A percentile compares a stretch with the other conserved stretches of the same genome.
phyloP scores from a whole-genome alignment of 345 rosid genomes.

The Lenwebbia sp. region DNA sequence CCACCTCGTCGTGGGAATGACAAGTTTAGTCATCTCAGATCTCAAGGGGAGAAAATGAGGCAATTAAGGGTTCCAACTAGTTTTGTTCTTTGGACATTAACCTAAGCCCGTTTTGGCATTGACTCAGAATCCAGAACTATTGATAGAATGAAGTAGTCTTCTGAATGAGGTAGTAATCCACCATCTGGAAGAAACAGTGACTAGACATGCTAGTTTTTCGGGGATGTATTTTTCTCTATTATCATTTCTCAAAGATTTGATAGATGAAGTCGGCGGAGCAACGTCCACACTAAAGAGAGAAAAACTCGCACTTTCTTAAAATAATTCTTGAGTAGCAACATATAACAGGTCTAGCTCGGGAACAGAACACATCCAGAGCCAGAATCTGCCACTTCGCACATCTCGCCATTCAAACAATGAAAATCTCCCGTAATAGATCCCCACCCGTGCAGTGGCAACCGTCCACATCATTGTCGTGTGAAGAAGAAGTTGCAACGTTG shows the following conservation, averaged over 20 bases:
- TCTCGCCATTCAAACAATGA: background rate
- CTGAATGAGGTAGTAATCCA: too few relatives aligned
- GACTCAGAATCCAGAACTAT: too few relatives aligned
- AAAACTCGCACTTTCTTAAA: background rate
- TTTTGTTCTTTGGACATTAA: too few relatives aligned
- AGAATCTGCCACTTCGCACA: background rate
- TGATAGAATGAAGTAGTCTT: too few relatives aligned
- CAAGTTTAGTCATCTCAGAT: too few relatives aligned
- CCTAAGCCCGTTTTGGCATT: too few relatives aligned
- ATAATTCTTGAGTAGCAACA: background rate
- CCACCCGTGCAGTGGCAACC: background rate
- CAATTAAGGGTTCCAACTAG: too few relatives aligned
- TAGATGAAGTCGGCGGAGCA: background rate
- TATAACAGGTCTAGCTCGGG: background rate
- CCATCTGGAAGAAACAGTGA: too few relatives aligned
- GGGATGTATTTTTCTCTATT: background rate
- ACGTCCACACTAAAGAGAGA: background rate
- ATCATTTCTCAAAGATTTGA: background rate
- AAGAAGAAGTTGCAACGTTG: background rate
- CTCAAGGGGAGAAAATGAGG: too few relatives aligned
- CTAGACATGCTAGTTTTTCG: too few relatives aligned
- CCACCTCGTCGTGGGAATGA: too few relatives aligned
- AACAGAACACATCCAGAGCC: background rate
- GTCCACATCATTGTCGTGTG: background rate
- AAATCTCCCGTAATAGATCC: background rate